Percentiles rank a stretch among this genome's conserved stretches.
Conservation (phyloP, 164 flowering plant genomes). For the Saururus chinensis region DNA sequence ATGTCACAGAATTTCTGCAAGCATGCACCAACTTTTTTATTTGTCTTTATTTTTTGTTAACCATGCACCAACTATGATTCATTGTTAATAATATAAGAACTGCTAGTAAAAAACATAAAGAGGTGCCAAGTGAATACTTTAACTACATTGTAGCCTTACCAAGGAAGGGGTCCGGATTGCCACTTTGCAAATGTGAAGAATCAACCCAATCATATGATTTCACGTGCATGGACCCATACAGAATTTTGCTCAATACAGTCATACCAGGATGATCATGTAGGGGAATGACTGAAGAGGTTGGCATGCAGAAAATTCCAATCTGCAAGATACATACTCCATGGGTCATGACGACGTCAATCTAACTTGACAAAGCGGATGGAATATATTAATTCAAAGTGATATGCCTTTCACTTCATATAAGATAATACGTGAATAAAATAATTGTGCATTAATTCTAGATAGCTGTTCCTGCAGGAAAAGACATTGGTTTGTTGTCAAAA, state of each 20-base stretch:
- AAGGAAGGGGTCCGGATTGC: slow-evolving; percentile 22
- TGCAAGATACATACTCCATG: slow-evolving; percentile 22
- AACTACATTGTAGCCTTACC: slow-evolving; percentile 23
- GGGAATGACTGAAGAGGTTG: slow-evolving; percentile 90
- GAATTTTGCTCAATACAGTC: slow-evolving; percentile 89
- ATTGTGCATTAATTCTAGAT: too few species aligned
- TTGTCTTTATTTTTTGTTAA: too few species aligned
- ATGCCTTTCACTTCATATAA: too few species aligned
- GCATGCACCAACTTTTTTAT: too few species aligned
- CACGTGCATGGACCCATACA: slow-evolving; percentile 92
- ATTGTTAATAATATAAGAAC: too few species aligned
- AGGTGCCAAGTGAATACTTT: neutral
- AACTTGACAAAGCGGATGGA: neutral
- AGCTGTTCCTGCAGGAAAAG: too few species aligned
- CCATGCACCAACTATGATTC: too few species aligned
- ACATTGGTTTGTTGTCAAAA: too few species aligned
- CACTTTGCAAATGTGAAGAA: slow-evolving; percentile 39
- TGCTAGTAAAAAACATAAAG: too few species aligned
- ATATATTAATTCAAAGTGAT: too few species aligned
- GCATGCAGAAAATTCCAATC: slow-evolving; percentile 94
- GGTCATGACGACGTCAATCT: neutral
- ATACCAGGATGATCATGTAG: slow-evolving; percentile 97
- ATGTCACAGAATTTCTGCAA: too few species aligned
- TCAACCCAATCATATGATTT: slow-evolving; percentile 98
- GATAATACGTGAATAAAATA: too few species aligned